Evolutionary conservation across 1,139 yeast genomes (phyloP), one percentile per base, ranked within the genome.

Genomic region (Trichomonascaceae sp.): DNA sequence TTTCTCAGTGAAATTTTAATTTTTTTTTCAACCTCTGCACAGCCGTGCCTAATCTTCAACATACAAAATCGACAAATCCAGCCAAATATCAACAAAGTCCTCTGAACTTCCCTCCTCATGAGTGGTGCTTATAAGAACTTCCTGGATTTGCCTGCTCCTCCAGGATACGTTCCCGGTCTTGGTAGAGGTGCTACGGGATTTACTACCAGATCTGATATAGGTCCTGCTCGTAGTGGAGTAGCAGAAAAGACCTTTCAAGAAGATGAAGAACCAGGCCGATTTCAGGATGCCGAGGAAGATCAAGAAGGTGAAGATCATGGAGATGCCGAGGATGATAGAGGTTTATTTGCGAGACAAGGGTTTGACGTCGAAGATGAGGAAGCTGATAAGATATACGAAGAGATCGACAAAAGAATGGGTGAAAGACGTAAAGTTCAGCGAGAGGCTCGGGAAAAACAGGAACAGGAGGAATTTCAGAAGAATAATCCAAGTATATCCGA

Each of bases 181-280:
- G 99, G 98, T 0, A 76, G 99, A 66, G 99, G 99, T 17, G 99
- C 98, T 1, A 81, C 88, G 0, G 98, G 98, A 1, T 91, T 91
- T 68, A 83, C 93, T 0, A 87, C 96, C 0, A 79, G 89, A 57
- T 87, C 93, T 1, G 95, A 86, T 60, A 71, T 85, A n/a, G 87
- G 85, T 0, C 74, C 78, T 1, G 75, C 77, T 1, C 67, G 73
- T 41, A 66, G 73, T 22, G 72, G 71, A 6, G 64, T 70, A 43
- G 74, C 76, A 8, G 76, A 73, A 22, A 70, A 69, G 46, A 73
- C 73, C 1, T 61, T 70, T 6, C 68, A 71, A 18, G 71, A 68
- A n/a, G 69, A 65, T 24, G 74, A 66, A 13, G 69, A 64, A 13
- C 67, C 63, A 4, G 70, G 60, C 5, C 56, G 72, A 17, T 73